Evolutionary conservation across 2,329 filamentous ascomycete genomes (phyloP), one percentile per base, ranked within the genome.

Genomic region (Clarireedia paspali): DNA sequence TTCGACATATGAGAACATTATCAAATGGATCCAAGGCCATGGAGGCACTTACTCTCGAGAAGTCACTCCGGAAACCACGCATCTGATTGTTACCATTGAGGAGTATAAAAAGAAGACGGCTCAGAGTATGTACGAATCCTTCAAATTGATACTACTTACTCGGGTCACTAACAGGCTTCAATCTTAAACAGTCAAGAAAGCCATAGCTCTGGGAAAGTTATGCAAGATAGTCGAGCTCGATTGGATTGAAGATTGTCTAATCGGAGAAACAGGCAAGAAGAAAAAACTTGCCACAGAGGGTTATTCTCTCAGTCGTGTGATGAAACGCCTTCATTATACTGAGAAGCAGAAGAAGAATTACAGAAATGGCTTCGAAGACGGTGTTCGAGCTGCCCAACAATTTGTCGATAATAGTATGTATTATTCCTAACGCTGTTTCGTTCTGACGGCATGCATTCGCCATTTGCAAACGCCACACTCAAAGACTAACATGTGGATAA

Each of bases 21-120:
- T 76, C 38, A 73, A 74, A 40, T 95, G 89, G 88, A 77, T 89
- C 9, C 72, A 73, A 4, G 66, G 74, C 4, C 81, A 87, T 57
- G 83, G 81, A 6, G 90, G 87, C 1, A 69, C 56, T 1, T 86
- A 83, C 66, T 71, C 73, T 0, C 67, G 73, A 1, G 71, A 75
- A 0, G 70, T 89, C 17, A 75, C 74, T 26, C 67, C 74, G 0
- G 64, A 73, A 0, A 81, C 86, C 9, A 95, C 90, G 0, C 90
- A 95, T 70, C 72, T 96, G 0, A 76, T 96, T 23, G 81, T 83
- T 53, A 82, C 81, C 0, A 73, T 78, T 50, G 76, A 82, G 36
- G 79, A 84, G 15, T 91, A 82, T 69, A 77, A 78, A 59, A 65
- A 63, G 34, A 63, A 59, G 38, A 42, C 27, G 23, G 6, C 26